Percentiles rank a stretch among this genome's conserved stretches.
Evolutionary conservation across 208 protist genomes (phyloP).

Genomic region (Kentomonas sorsogonicus): DNA sequence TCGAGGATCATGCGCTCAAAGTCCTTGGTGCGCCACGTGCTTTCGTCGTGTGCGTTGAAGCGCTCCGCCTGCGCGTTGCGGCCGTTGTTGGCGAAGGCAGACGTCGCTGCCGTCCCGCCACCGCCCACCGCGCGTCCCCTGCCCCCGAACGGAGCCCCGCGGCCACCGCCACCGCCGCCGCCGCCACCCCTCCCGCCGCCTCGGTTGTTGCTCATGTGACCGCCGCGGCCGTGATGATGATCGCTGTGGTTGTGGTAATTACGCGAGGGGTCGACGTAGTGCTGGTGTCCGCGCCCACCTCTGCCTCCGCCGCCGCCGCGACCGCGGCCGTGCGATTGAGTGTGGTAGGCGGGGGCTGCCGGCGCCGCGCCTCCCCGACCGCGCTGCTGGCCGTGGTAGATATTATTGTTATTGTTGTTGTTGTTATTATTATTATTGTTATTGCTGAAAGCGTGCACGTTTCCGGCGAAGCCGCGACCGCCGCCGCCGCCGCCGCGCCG

Average conservation of each 20-base stretch:
- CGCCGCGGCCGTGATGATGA: neutral
- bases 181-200: no score
- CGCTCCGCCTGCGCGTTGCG: slow-evolving; percentile 6
- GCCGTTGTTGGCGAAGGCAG: neutral
- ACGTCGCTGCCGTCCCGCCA: neutral
- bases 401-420: no score
- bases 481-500: slow-evolving; percentile 4
- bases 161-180: no score
- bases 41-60: slow-evolving; percentile 44
- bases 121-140: no score
- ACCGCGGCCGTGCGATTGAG: neutral
- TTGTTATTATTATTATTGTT: no score
- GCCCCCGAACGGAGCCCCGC: no score
- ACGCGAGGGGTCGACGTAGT: neutral
- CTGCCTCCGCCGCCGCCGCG: neutral
- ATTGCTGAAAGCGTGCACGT: no score
- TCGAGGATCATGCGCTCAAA: slow-evolving; percentile 64
- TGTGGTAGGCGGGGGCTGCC: no score
- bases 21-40: slow-evolving; percentile 68
- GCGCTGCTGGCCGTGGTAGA: no score
- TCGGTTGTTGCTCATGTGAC: no score
- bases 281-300: neutral
- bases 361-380: no score
- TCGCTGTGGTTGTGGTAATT: neutral
- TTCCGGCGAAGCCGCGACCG: neutral